Percentiles rank a stretch among this genome's conserved stretches.
Conservation (phyloP, 2,329 filamentous ascomycete genomes). For the Aspergillus puulaauensis region DNA sequence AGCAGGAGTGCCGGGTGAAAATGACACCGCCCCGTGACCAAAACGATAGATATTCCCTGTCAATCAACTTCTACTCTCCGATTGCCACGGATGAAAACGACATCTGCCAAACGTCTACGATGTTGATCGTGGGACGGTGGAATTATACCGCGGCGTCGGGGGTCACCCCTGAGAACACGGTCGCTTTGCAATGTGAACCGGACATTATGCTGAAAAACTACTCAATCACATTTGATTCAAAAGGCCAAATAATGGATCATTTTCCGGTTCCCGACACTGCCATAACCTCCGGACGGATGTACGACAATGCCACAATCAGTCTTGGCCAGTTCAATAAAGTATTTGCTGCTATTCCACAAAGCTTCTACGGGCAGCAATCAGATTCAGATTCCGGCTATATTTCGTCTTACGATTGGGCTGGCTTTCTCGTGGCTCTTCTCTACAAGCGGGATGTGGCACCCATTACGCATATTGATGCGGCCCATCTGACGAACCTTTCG, state of each 20-base stretch:
- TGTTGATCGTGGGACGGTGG: conserved; percentile 34
- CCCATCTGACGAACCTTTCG: conserved; percentile 24
- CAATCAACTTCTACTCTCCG: conserved; percentile 35
- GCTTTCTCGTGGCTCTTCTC: conserved; percentile 33
- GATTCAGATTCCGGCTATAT: conserved; percentile 24
- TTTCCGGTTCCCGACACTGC: conserved; percentile 17
- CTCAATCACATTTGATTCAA: conserved; percentile 28
- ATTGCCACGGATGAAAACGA: conserved; percentile 20
- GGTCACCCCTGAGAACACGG: conserved; percentile 27
- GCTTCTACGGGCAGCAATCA: conserved; percentile 28
- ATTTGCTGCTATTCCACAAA: conserved; percentile 35
- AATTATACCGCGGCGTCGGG: conserved; percentile 26
- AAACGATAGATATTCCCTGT: conserved; percentile 26
- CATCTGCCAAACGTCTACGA: conserved; percentile 32
- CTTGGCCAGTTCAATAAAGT: conserved; percentile 38
- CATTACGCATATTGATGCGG: conserved; percentile 24
- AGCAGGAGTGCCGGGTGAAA: conserved; percentile 25
- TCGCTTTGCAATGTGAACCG: conserved; percentile 35
- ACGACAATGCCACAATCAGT: conserved; percentile 33
- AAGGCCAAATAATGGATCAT: conserved; percentile 26
- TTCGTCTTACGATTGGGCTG: conserved; percentile 36
- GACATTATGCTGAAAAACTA: conserved; percentile 23
- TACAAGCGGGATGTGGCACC: conserved; percentile 27
- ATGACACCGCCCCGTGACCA: conserved; percentile 26
- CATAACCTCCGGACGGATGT: conserved; percentile 28